Evolutionary conservation across 2,329 filamentous ascomycete genomes (phyloP).

Genomic region (Claviceps purpurea): DNA sequence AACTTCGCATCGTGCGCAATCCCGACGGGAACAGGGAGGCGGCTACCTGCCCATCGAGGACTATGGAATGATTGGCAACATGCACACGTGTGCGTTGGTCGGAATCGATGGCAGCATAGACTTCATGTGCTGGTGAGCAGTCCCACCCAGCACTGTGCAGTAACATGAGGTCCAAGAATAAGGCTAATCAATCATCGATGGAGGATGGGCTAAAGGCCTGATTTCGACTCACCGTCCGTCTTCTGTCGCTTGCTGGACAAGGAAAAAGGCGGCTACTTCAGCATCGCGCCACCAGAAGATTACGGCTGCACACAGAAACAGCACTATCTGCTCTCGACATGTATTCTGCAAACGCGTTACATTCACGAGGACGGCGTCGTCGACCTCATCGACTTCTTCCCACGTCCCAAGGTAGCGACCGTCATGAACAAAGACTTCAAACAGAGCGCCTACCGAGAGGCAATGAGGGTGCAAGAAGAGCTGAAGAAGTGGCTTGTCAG

Average conservation of each 20-base stretch:
- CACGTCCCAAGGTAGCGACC: constrained; percentile 47
- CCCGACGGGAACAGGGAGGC: constrained; percentile 22
- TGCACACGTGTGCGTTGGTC: constrained; percentile 65
- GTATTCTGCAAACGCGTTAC: constrained; percentile 65
- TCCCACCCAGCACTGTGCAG: background rate
- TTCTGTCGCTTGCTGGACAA: constrained; percentile 66
- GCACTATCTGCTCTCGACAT: constrained; percentile 62
- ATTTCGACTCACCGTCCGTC: constrained; percentile 64
- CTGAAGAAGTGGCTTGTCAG: constrained; percentile 60
- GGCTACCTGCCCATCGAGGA: constrained; percentile 55
- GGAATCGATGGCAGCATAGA: constrained; percentile 63
- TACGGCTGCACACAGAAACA: constrained; percentile 57
- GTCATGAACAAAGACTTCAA: constrained; percentile 34
- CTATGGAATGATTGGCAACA: constrained; percentile 70
- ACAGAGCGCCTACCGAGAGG: constrained; percentile 40
- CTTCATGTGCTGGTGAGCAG: constrained; percentile 59
- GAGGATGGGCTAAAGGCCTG: constrained; percentile 39
- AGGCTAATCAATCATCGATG: background rate
- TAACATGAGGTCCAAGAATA: background rate
- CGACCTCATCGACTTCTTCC: constrained; percentile 64
- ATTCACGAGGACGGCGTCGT: constrained; percentile 64
- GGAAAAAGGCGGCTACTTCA: constrained; percentile 61
- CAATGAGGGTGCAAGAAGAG: constrained; percentile 40
- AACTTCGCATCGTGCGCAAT: constrained; percentile 18
- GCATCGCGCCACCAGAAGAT: constrained; percentile 41